Conservation (phyloP, 106 monocot genomes). For the Allium sativum region DNA sequence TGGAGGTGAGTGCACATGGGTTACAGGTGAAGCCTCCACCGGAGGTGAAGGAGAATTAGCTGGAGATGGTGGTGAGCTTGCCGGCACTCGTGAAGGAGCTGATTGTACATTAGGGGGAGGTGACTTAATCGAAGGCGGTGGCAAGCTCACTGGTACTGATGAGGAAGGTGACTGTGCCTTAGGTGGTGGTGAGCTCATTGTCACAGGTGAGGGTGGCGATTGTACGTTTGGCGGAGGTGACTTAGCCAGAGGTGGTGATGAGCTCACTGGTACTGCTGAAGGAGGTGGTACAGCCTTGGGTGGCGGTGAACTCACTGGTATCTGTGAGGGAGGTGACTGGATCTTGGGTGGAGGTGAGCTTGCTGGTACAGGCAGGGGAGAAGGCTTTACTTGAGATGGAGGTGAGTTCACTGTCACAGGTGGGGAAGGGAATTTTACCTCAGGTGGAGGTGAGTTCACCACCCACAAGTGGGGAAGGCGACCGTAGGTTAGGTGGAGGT, state of each 20-base stretch:
- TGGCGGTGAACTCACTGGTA: too few species aligned
- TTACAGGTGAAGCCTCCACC: neutral
- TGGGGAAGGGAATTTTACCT: neutral
- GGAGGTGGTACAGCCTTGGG: neutral
- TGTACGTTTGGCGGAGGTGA: neutral
- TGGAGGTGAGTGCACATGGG: neutral
- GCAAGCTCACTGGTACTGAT: neutral
- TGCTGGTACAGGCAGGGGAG: neutral
- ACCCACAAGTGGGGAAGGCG: too few species aligned
- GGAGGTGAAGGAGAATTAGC: neutral
- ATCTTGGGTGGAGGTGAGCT: neutral
- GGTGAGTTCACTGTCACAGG: neutral
- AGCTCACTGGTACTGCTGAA: neutral
- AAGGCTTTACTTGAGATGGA: neutral
- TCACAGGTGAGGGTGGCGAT: neutral
- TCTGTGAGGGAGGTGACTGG: too few species aligned
- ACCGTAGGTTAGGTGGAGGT: too few species aligned
- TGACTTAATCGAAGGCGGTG: too few species aligned
- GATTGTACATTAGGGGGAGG: neutral
- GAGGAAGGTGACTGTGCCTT: neutral
- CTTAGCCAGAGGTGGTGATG: neutral
- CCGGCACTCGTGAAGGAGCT: neutral
- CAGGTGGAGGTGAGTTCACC: constrained; percentile 1
- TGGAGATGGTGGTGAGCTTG: neutral
- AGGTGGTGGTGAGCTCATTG: neutral